Base-by-base conservation (phyloP, 192 early-diverging fungal species). In the Linnemannia exigua region DNA sequence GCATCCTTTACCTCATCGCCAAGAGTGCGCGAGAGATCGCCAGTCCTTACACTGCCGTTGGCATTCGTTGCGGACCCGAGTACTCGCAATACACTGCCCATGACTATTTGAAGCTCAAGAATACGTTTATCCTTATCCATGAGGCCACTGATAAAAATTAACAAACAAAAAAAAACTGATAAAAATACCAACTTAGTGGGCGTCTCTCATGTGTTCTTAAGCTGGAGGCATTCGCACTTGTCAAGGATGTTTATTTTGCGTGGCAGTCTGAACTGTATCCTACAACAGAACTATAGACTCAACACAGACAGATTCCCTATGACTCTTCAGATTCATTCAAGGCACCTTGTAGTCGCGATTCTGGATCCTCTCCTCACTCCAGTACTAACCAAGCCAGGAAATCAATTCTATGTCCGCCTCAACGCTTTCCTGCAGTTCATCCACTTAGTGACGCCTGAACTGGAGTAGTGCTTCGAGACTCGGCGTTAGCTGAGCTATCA, bases 31-130 rank as follows among this genome's bases (percentile, higher is more conserved):
- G 44, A 1, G 75, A 72, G 33, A 37, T 37, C 3, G 70, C 72
- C 54, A 58, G 50, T 20, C 68, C 61, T 12, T 37, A 82, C 16
- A 68, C 70, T 1, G 4, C 17, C 14, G 17, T 77, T 35, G 75
- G 81, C 8, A 3, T 61, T 20, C 67, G 33, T n/a, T 82, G 77
- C 33, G 47, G 67, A 20, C 51, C 54, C 5, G 63, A 76, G 28
- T 82, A 82, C 71, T 82, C 61, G 75, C 69, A 77, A 7, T 82
- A 66, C 22, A 82, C 75, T 17, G 75, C 77, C 33, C 54, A 66
- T 22, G 75, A 77, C 36, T 51, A 77, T 36, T 36, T 72, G 19
- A 75, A 82, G 48, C 37, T 1, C 19, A 31, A 75, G 15, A 44
- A 51, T 31, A 73, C 75, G 2, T 41, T 31, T 9, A 77, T 82